Conservation (phyloP, 2,329 filamentous ascomycete genomes). For the Elsinoe perseae region DNA sequence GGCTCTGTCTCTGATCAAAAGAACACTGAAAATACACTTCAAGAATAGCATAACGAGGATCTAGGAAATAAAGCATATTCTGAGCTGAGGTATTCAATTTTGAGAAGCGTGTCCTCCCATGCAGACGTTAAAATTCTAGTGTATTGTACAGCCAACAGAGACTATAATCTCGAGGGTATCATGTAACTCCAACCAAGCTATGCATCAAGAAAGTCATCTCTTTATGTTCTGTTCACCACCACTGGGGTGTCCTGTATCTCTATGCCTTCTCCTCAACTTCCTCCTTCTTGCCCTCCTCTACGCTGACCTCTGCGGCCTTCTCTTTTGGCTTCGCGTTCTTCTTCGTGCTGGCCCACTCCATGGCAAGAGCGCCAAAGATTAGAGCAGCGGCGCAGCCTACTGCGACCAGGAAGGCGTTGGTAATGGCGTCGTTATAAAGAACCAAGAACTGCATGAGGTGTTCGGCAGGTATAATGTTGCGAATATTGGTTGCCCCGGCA, state of each 20-base stretch:
- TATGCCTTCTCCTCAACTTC: conserved; percentile 11
- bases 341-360: conserved; percentile 63
- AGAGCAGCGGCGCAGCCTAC: conserved; percentile 47
- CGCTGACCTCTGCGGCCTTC: conserved; percentile 7
- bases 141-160: not conserved
- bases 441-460: conserved; percentile 47
- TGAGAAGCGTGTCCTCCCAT: not conserved
- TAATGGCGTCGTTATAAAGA: conserved; percentile 57
- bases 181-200: not conserved
- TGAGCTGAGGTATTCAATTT: too few species aligned
- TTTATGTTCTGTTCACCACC: not conserved
- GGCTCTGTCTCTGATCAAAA: too few species aligned
- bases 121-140: not conserved
- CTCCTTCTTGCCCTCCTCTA: conserved; percentile 10
- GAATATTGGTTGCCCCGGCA: conserved; percentile 53
- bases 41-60: too few species aligned
- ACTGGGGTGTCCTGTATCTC: not conserved
- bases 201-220: not conserved
- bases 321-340: conserved; percentile 34
- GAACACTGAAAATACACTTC: too few species aligned
- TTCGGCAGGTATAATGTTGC: conserved; percentile 43
- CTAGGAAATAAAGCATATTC: too few species aligned
- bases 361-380: conserved; percentile 47
- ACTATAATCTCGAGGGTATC: not conserved
- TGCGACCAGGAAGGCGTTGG: conserved; percentile 52